A percentile compares a stretch with the other conserved stretches of the same genome.
Conservation (phyloP, 257 asterid species). For the Euphrasia confusa region DNA sequence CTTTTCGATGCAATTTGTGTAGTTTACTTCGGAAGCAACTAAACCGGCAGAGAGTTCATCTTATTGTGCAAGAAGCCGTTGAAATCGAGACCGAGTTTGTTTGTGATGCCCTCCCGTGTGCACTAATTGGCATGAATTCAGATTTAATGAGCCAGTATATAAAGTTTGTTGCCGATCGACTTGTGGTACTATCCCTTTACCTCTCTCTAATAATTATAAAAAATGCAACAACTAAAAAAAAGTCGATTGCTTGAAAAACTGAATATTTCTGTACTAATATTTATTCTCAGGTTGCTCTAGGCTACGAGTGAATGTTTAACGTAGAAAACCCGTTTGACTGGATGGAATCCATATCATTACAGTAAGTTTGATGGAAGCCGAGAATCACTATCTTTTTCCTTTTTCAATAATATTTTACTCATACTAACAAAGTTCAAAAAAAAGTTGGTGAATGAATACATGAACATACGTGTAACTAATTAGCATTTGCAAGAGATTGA, state of each 20-base stretch:
- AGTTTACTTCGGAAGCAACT: constrained; percentile 56
- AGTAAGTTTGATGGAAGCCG: constrained; percentile 39
- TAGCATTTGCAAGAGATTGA: background rate
- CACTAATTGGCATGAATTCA: constrained; percentile 73
- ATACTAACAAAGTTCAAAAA: too few relatives aligned
- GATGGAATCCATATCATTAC: constrained; percentile 79
- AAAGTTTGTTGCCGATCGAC: constrained; percentile 67
- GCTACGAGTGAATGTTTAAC: constrained; percentile 48
- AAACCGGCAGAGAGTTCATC: constrained; percentile 48
- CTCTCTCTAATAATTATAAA: background rate
- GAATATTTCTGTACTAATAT: background rate
- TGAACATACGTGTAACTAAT: too few relatives aligned
- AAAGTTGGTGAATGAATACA: too few relatives aligned
- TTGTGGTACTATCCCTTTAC: constrained; percentile 45
- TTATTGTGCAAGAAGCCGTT: constrained; percentile 74
- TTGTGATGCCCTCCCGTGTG: constrained; percentile 84
- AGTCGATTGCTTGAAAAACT: background rate
- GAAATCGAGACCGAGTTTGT: constrained; percentile 72
- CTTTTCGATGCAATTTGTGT: constrained; percentile 15
- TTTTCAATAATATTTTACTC: too few relatives aligned
- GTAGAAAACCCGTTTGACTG: constrained; percentile 76
- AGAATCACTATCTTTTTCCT: too few relatives aligned
- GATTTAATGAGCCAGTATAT: constrained; percentile 61
- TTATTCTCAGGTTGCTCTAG: constrained; percentile 54
- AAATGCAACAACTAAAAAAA: background rate